These are phyloP conservation scores for Forsythia viridissima DNA, from an alignment of 257 asterid species.

Conservation along the genomic window DNA sequence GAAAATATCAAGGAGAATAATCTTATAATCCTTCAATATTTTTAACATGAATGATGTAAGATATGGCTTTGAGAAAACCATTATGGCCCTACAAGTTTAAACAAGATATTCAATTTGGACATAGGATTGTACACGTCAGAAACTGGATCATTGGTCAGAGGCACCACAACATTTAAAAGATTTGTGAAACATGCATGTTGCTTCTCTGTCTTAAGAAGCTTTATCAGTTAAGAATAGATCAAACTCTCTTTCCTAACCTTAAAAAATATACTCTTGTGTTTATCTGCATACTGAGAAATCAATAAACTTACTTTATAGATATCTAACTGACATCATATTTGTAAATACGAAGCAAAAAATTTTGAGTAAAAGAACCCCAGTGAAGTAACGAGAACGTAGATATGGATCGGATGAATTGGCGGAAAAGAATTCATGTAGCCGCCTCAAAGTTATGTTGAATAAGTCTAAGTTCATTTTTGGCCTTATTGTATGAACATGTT, in stretches of 20 bases:
- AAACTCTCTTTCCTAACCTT: background rate
- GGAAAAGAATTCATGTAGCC: background rate
- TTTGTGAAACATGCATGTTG: background rate
- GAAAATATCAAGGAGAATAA: background rate
- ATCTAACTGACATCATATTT: background rate
- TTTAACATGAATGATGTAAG: background rate
- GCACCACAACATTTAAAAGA: background rate
- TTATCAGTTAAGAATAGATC: background rate
- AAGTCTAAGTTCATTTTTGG: background rate
- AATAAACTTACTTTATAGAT: background rate
- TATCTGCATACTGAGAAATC: background rate
- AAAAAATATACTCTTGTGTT: background rate
- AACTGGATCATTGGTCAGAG: background rate
- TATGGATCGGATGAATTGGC: background rate
- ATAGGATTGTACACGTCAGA: background rate
- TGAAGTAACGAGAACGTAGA: background rate
- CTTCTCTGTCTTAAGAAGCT: background rate
- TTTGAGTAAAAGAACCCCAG: background rate
- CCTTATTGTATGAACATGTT: background rate
- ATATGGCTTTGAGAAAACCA: background rate
- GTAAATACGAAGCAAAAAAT: background rate
- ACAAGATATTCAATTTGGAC: background rate
- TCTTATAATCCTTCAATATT: background rate
- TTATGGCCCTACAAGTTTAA: background rate
- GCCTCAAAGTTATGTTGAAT: background rate